A percentile compares a stretch with the other conserved stretches of the same genome.
Conservation (phyloP, 192 early-diverging fungal genomes). For the Allomyces macrogynus region DNA sequence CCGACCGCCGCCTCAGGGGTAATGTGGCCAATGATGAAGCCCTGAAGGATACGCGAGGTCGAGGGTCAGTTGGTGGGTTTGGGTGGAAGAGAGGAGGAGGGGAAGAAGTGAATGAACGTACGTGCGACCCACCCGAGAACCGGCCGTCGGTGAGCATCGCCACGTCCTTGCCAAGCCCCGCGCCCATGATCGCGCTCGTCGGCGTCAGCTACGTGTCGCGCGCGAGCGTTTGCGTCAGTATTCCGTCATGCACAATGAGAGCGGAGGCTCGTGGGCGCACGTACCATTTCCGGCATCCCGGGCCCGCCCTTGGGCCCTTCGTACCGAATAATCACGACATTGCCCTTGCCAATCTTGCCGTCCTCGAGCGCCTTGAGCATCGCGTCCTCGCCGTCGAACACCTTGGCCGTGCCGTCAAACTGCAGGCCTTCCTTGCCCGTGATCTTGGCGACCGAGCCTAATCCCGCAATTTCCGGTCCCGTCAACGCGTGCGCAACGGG, state of each 20-base stretch:
- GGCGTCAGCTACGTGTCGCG: conserved; percentile 44
- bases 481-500: too few species aligned
- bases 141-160: conserved; percentile 94
- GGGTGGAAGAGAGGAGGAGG: not conserved
- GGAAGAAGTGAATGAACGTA: conserved; percentile 18
- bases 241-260: too few species aligned
- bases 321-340: conserved; percentile 85
- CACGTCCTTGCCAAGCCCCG: conserved; percentile 92
- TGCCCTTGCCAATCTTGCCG: conserved; percentile 72
- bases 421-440: conserved; percentile 93
- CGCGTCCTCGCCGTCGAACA: conserved; percentile 80
- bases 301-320: conserved; percentile 96
- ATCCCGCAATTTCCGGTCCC: too few species aligned
- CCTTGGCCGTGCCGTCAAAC: conserved; percentile 73
- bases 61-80: not conserved
- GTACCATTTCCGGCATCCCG: conserved; percentile 98
- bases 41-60: conserved; percentile 16
- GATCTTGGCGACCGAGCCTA: conserved; percentile 88
- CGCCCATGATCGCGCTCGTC: conserved; percentile 95
- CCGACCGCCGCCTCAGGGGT: conserved; percentile 94
- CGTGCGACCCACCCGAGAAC: conserved; percentile 95
- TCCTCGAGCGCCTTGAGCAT: conserved; percentile 78
- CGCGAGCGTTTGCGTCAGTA: not conserved
- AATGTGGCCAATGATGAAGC: conserved; percentile 98
- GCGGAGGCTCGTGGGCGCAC: conserved; percentile 3